Evolutionary conservation across 2,329 filamentous ascomycete genomes (phyloP).

Genomic region (Coniella vitis): DNA sequence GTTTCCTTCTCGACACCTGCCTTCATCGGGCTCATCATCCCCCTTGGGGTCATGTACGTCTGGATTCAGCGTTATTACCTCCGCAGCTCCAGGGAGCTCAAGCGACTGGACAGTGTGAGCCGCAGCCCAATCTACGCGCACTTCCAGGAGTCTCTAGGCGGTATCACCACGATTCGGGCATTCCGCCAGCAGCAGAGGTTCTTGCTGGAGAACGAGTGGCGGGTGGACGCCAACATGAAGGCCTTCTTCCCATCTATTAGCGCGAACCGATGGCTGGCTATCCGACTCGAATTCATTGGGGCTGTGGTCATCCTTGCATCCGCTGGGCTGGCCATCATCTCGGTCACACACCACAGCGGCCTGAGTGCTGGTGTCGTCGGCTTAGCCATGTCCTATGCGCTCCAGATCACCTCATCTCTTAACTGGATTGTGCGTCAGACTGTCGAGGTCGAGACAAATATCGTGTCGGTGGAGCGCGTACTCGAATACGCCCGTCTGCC

Average conservation of each 20-base stretch:
- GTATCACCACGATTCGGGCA: slow-evolving; percentile 90
- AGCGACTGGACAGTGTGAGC: slow-evolving; percentile 90
- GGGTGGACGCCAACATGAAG: slow-evolving; percentile 86
- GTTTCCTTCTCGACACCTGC: slow-evolving; percentile 76
- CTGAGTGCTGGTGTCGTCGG: slow-evolving; percentile 74
- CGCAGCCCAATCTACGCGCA: slow-evolving; percentile 96
- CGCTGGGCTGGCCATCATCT: slow-evolving; percentile 74
- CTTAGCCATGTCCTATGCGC: slow-evolving; percentile 91
- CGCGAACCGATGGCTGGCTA: slow-evolving; percentile 88
- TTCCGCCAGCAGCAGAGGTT: slow-evolving; percentile 87
- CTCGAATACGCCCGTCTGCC: slow-evolving; percentile 90
- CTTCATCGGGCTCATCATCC: slow-evolving; percentile 75
- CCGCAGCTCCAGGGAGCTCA: slow-evolving; percentile 89
- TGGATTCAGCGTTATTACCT: slow-evolving; percentile 97
- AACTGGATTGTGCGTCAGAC: slow-evolving; percentile 99
- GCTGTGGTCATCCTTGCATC: slow-evolving; percentile 87
- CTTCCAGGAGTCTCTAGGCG: slow-evolving; percentile 94
- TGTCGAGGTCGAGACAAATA: slow-evolving; percentile 99
- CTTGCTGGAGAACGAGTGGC: slow-evolving; percentile 91
- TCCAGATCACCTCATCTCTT: slow-evolving; percentile 93
- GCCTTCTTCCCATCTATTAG: slow-evolving; percentile 96
- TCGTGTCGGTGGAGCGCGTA: slow-evolving; percentile 95
- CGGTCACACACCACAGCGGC: slow-evolving; percentile 60
- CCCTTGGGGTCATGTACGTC: slow-evolving; percentile 73
- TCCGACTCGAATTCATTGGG: slow-evolving; percentile 91